Base-by-base conservation (phyloP, 1,284 basidiomycete species). In the Ceratobasidium sp. region DNA sequence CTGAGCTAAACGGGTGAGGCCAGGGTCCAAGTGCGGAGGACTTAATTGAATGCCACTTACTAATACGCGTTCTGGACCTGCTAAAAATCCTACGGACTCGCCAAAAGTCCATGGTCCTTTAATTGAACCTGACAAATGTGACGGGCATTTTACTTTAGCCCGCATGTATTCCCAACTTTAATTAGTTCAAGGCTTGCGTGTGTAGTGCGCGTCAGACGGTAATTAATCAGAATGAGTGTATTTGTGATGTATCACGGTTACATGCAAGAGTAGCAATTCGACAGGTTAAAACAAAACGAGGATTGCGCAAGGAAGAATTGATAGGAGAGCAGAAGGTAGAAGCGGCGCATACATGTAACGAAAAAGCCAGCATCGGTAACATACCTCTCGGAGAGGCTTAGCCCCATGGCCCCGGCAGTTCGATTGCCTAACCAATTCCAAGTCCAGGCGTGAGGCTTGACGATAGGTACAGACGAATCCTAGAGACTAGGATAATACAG, bases 181-280 rank as follows among this genome's bases (percentile, higher is more conserved):
- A 23, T 51, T 23, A 23, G n/a, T 23, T 51, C 20, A n/a, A 51
- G 7, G n/a, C 49, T 51, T 20, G 49, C 7, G 42, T 51, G 49
- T 51, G n/a, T 20, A 51, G 17, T 51, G 10, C 20, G n/a, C 20
- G 49, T 51, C 49, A n/a, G 49, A 23, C 49, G 8, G 89, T 99
- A 99, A 5, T 97, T 97, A 81, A 99, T 99, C 85, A 99, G 98
- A 51, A 51, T n/a, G 49, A 51, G n/a, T 51, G 49, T 20, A 51
- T 51, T n/a, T 51, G 49, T 51, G 47, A n/a, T 20, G 47, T 49
- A 49, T n/a, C 17, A 49, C 49, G 51, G 51, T 53, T 53, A 53
- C 51, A 53, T 53, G 51, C 51, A 53, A 53, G 4, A 26, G 3
- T 26, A 28, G 26, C 8, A 28, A 53, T 13, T 20, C 17, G n/a